phyloP scores from a whole-genome alignment of 805 yeast species.

The Lipomyces starkeyi region DNA sequence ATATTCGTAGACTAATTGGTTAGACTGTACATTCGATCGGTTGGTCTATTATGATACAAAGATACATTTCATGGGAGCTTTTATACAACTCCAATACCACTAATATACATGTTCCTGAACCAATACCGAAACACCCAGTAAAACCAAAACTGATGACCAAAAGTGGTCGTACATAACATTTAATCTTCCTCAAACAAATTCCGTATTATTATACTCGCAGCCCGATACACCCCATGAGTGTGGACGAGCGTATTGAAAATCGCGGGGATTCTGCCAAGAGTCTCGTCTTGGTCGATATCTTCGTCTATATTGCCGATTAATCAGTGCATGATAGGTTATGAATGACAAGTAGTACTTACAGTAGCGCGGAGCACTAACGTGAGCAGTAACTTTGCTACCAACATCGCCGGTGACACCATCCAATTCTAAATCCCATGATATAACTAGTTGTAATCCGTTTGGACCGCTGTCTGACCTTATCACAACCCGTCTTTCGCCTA shows the following conservation, averaged over 20 bases:
- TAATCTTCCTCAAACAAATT: conserved; percentile 21
- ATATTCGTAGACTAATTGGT: not conserved
- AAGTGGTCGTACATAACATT: conserved; percentile 1
- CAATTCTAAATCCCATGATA: conserved; percentile 28
- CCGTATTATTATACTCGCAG: conserved; percentile 24
- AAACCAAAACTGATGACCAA: not conserved
- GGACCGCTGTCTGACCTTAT: not conserved
- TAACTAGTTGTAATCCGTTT: conserved; percentile 20
- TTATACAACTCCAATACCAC: not conserved
- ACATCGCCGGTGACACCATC: conserved; percentile 32
- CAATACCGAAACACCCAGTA: not conserved
- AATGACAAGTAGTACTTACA: conserved; percentile 19
- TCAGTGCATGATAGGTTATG: not conserved
- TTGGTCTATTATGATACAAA: not conserved
- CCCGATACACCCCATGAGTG: conserved; percentile 25
- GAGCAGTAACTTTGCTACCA: conserved; percentile 18
- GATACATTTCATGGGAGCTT: not conserved
- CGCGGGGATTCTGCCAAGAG: conserved; percentile 15
- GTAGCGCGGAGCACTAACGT: conserved; percentile 16
- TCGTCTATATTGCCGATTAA: conserved; percentile 15
- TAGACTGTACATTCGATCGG: not conserved
- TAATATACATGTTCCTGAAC: not conserved
- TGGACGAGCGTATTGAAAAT: conserved; percentile 23
- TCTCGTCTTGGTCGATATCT: conserved; percentile 20
- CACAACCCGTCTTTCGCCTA: conserved; percentile 21